These are phyloP conservation scores for Astraeus odoratus DNA, from an alignment of 768 basidiomycete genomes.

Conservation along the genomic window DNA sequence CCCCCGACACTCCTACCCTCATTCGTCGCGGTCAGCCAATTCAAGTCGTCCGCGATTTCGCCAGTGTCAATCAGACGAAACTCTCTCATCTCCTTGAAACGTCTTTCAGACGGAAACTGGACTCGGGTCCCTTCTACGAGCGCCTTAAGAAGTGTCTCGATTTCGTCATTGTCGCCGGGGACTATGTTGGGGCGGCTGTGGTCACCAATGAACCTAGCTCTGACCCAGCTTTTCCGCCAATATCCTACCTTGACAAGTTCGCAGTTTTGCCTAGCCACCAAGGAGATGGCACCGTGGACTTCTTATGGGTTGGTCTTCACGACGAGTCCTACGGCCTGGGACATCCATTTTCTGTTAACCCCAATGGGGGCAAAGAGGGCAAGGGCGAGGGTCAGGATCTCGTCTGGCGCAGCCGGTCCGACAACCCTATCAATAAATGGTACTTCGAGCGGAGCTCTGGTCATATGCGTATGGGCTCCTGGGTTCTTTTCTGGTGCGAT, in stretches of 20 bases:
- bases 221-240: constrained; percentile 33
- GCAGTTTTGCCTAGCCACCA: constrained; percentile 92
- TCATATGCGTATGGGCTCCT: constrained; percentile 76
- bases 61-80: constrained; percentile 69
- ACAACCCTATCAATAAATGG: constrained; percentile 99
- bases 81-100: constrained; percentile 80
- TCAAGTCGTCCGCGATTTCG: constrained; percentile 63
- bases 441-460: constrained; percentile 96
- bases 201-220: constrained; percentile 62
- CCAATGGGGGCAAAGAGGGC: constrained; percentile 89
- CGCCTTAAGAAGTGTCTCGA: constrained; percentile 76
- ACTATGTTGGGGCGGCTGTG: constrained; percentile 92
- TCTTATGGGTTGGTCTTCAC: constrained; percentile 96
- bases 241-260: constrained; percentile 97
- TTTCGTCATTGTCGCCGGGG: constrained; percentile 89
- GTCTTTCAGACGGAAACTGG: constrained; percentile 72
- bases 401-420: constrained; percentile 88
- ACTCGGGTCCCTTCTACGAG: constrained; percentile 67
- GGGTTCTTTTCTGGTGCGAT: constrained; percentile 99
- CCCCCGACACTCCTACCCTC: constrained; percentile 87
- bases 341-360: constrained; percentile 87
- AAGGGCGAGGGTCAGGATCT: constrained; percentile 87
- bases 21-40: constrained; percentile 85
- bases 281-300: constrained; percentile 98
- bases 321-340: constrained; percentile 98